A percentile compares a stretch with the other conserved stretches of the same genome.
Evolutionary conservation across 768 basidiomycete genomes (phyloP).

Genomic region (Clavulina sp.): DNA sequence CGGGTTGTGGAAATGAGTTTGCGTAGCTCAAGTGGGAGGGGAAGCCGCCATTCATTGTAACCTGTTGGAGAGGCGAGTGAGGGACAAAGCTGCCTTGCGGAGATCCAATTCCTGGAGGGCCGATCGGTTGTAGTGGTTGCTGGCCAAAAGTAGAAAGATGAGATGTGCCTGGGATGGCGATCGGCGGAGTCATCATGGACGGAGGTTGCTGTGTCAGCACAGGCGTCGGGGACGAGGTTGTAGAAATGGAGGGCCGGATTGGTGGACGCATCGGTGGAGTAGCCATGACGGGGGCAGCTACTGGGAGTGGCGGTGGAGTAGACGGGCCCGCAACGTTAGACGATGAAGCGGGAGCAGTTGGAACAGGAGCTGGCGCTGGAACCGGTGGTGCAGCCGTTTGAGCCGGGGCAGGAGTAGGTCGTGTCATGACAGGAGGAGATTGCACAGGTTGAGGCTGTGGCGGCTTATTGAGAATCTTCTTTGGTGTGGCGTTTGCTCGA

Average conservation of each 20-base stretch:
- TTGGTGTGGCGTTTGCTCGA: background rate
- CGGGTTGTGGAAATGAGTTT: background rate
- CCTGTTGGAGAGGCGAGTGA: background rate
- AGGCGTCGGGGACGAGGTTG: background rate
- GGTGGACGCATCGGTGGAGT: background rate
- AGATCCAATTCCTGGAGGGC: background rate
- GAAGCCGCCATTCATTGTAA: background rate
- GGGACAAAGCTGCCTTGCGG: background rate
- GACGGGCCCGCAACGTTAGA: no score
- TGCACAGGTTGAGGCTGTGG: background rate
- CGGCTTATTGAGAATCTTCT: conserved; percentile 1
- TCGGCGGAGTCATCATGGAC: background rate
- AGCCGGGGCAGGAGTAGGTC: background rate
- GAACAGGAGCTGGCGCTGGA: conserved; percentile 1
- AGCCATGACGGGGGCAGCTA: background rate
- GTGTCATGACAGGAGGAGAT: background rate
- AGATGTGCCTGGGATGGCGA: background rate
- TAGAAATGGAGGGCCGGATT: background rate
- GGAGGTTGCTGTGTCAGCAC: conserved; percentile 2
- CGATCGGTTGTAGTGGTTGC: background rate
- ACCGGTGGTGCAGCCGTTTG: background rate
- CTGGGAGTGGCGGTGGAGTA: background rate
- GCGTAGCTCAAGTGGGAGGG: background rate
- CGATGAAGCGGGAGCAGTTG: conserved; percentile 2
- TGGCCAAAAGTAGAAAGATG: background rate